These are phyloP conservation scores for Musa balbisiana DNA, from an alignment of 202 grass and related monocot genomes.

Conservation along the genomic window DNA sequence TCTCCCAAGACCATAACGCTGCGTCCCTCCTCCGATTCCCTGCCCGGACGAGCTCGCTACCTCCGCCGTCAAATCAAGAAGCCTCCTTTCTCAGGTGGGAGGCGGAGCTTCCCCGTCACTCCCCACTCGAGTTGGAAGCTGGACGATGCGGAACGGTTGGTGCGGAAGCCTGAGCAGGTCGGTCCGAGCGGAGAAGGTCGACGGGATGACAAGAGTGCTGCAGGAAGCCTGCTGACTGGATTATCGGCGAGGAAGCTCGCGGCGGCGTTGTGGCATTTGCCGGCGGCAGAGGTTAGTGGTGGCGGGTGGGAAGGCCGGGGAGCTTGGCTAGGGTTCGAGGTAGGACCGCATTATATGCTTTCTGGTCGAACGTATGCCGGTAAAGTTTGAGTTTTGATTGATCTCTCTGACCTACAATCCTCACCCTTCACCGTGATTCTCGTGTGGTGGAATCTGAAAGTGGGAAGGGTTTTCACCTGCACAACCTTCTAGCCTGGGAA, in stretches of 20 bases:
- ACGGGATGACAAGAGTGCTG: not conserved
- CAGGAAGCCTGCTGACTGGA: not conserved
- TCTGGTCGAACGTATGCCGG: not conserved
- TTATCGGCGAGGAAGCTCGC: slow-evolving; percentile 14
- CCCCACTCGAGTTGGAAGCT: slow-evolving; percentile 18
- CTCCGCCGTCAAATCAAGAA: not conserved
- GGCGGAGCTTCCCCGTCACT: slow-evolving; percentile 6
- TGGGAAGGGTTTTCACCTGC: not conserved
- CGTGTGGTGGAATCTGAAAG: not conserved
- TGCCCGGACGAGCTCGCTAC: not conserved
- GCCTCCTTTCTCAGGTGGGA: not conserved
- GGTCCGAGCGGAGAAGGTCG: not conserved
- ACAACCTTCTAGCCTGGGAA: not conserved
- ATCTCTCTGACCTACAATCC: not conserved
- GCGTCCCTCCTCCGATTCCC: not conserved
- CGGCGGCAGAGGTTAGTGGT: not conserved
- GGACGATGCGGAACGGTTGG: not conserved
- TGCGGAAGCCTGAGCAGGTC: not conserved
- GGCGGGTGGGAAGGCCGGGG: not conserved
- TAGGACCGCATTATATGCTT: not conserved
- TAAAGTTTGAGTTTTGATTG: not conserved
- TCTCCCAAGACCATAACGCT: not conserved
- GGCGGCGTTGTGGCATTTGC: slow-evolving; percentile 3
- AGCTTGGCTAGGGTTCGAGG: slow-evolving; percentile 3
- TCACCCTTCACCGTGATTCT: not conserved